phyloP scores from a whole-genome alignment of 176 grass and related monocot species.

The Guadua angustifolia region DNA sequence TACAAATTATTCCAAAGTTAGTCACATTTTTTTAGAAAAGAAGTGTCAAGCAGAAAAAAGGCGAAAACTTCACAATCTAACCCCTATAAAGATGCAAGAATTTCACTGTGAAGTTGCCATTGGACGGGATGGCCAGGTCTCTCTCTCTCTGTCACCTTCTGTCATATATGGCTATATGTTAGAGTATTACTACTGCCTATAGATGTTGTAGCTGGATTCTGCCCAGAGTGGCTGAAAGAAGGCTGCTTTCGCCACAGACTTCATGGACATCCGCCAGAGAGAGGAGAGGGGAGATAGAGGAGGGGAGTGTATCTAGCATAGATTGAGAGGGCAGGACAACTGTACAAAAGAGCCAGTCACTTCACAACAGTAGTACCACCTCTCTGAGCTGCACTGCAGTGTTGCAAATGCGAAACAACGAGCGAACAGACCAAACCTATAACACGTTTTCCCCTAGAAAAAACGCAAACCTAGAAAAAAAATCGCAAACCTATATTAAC shows the following conservation, averaged over 20 bases:
- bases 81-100: constrained; percentile 36
- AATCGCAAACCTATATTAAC: constrained; percentile 8
- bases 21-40: no score
- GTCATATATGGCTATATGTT: not conserved
- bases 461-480: not conserved
- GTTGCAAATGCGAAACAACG: constrained; percentile 41
- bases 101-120: constrained; percentile 53
- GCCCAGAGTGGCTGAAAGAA: constrained; percentile 52
- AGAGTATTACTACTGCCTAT: not conserved
- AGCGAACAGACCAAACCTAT: not conserved
- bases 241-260: constrained; percentile 51
- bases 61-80: not conserved
- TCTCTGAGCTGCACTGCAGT: constrained; percentile 47
- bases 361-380: constrained; percentile 48
- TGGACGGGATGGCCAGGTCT: constrained; percentile 31
- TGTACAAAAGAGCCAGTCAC: constrained; percentile 57
- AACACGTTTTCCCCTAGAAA: no score
- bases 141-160: constrained; percentile 14
- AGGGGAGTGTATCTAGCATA: constrained; percentile 32
- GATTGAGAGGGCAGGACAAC: constrained; percentile 55
- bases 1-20: no score
- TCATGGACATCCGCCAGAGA: constrained; percentile 32
- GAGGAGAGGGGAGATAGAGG: not conserved
- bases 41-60: no score
- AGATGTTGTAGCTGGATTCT: constrained; percentile 40